phyloP scores from a whole-genome alignment of 306 rosid genomes.

The Gastrolobium bilobum region DNA sequence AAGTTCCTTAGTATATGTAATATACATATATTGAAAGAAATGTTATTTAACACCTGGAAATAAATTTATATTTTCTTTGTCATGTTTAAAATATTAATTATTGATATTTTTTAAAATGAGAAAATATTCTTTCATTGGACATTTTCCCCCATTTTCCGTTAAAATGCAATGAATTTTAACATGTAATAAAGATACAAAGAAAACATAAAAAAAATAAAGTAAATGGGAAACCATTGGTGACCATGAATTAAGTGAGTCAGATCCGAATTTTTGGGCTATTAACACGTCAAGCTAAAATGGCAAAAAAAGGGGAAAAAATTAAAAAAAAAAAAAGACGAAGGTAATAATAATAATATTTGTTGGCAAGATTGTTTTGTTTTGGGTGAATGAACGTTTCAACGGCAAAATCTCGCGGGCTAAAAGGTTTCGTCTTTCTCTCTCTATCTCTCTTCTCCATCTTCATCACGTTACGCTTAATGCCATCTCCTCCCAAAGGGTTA shows the following conservation, averaged over 20 bases:
- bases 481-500: slow-evolving; percentile 53
- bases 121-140: neutral
- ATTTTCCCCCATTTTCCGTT: neutral
- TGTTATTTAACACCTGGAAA: neutral
- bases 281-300: slow-evolving; percentile 35
- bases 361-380: slow-evolving; percentile 57
- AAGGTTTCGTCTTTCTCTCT: slow-evolving; percentile 26
- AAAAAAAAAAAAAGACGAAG: neutral
- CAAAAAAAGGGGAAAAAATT: neutral
- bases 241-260: slow-evolving; percentile 24
- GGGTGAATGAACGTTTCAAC: slow-evolving; percentile 86
- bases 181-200: neutral
- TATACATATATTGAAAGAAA: too few relatives aligned
- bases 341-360: slow-evolving; percentile 39
- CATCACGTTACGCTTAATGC: slow-evolving; percentile 38
- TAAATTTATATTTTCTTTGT: neutral
- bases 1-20: too few relatives aligned
- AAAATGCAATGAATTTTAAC: neutral
- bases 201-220: neutral
- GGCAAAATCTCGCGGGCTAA: slow-evolving; percentile 84
- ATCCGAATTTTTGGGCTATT: slow-evolving; percentile 50
- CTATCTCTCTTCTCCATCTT: slow-evolving; percentile 47
- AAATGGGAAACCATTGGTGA: neutral
- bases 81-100: neutral
- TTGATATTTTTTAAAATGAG: too few relatives aligned